These are phyloP conservation scores for Astragalus glycyphyllos DNA, from an alignment of 306 rosid genomes.

Conservation along the genomic window DNA sequence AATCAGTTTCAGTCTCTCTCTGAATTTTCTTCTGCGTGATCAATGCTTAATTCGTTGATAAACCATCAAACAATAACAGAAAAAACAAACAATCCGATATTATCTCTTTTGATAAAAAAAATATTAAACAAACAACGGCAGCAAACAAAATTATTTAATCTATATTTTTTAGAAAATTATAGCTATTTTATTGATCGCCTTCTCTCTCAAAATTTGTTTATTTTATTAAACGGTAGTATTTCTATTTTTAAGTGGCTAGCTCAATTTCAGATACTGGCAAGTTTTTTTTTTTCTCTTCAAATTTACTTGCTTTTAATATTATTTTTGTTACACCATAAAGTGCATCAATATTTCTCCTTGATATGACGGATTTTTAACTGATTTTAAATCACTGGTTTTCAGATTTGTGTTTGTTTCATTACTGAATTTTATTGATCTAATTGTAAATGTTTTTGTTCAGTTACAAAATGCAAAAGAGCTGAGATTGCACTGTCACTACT, in stretches of 20 bases:
- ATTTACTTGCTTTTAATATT: constrained; percentile 38
- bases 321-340: neutral
- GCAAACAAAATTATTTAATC: too few species aligned
- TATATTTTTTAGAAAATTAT: neutral
- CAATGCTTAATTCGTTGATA: constrained; percentile 6
- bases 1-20: constrained; percentile 26
- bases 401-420: constrained; percentile 45
- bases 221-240: constrained; percentile 7
- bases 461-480: constrained; percentile 84
- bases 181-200: constrained; percentile 14
- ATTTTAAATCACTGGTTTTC: constrained; percentile 15
- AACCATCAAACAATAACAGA: too few species aligned
- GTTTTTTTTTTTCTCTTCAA: neutral
- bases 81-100: too few species aligned
- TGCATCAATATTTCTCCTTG: constrained; percentile 1
- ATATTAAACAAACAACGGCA: neutral
- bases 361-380: neutral
- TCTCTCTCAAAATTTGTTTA: constrained; percentile 23
- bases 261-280: constrained; percentile 22
- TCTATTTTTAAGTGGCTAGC: neutral
- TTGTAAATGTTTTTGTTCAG: constrained; percentile 41
- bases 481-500: constrained; percentile 76
- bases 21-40: constrained; percentile 32
- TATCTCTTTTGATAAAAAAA: too few species aligned
- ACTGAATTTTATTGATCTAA: neutral